Evolutionary conservation across 2,329 filamentous ascomycete genomes (phyloP), one percentile per base, ranked within the genome.

Genomic region (Chalaropsis thielavioides): DNA sequence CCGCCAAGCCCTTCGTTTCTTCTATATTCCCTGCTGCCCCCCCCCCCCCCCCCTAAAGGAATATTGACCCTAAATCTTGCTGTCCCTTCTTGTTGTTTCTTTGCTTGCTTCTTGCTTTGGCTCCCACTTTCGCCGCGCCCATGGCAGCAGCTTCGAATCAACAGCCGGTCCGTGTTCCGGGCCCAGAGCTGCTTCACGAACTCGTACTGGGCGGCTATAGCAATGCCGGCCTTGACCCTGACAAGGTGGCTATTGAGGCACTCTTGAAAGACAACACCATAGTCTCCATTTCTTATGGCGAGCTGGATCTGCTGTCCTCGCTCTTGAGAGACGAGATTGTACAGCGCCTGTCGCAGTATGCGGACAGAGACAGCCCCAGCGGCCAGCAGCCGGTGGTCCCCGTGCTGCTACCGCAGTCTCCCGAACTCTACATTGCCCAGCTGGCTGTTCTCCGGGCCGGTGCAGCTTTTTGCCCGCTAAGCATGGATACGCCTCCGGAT

Each of bases 381-480:
- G 17, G n/a, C 24, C 54, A 22, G n/a, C 54, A 58, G 54, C 54
- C 54, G 2, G 74, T 95, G 43, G 79, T 96, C 44, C 91, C 92
- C 0, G 76, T 96, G 1, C 79, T 95, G 22, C 75, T 95, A 17
- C 86, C 87, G 1, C 92, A 96, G 74, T 88, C 83, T 15, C 83
- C 86, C 10, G 80, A 86, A 59, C 79, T 96, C 27, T 96, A 96
- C 73, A 80, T 94, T 65, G 80, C 89, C 1, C 81, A 89, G 68
- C 74, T 96, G 56, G 90, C 87, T 2, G 83, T 92, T 63, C 77
- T 96, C 59, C 91, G 92, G 73, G 85, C 85, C 13, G 92, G 92
- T 6, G 89, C 83, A 43, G 90, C 90, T 0, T 96, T 96, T 70
- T 96, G 91, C 69, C 91, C 92, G 0, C 76, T 96, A 65, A 87